Evolutionary conservation across 139 green algal species (phyloP).

Genomic region (Chlorella sp.): DNA sequence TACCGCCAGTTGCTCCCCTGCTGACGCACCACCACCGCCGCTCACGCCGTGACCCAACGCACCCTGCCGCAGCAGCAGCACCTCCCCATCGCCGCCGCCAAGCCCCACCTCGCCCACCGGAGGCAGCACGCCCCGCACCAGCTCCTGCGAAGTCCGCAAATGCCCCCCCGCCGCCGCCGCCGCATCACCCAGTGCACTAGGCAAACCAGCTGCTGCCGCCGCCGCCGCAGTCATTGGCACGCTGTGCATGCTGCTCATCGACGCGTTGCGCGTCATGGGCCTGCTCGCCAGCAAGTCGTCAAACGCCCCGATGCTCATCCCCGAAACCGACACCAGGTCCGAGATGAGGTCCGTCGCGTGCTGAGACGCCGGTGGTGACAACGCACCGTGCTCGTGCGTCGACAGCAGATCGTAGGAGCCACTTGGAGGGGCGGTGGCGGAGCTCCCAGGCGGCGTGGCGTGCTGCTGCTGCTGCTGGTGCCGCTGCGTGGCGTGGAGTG

Average conservation of each 20-base stretch:
- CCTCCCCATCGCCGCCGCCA: neutral
- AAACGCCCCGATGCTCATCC: neutral
- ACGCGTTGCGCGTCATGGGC: neutral
- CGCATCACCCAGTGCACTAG: too few species aligned
- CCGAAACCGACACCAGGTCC: conserved; percentile 3
- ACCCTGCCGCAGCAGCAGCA: neutral
- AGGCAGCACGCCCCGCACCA: neutral
- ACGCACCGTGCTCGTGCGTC: too few species aligned
- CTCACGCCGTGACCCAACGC: too few species aligned
- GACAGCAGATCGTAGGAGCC: too few species aligned
- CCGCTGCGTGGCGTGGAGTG: too few species aligned
- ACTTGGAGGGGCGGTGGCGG: too few species aligned
- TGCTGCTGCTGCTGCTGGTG: too few species aligned
- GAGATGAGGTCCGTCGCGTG: neutral
- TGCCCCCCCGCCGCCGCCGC: too few species aligned
- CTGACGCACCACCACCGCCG: too few species aligned
- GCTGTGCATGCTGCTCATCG: neutral
- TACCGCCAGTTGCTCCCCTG: too few species aligned
- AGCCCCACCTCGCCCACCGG: neutral
- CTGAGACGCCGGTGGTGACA: neutral
- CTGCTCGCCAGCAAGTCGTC: neutral
- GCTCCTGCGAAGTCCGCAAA: too few species aligned
- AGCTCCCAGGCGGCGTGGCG: too few species aligned
- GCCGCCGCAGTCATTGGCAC: neutral
- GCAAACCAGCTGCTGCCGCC: neutral